Conservation (phyloP, 2,329 filamentous ascomycete genomes). For the Aspergillus arachidicola region DNA sequence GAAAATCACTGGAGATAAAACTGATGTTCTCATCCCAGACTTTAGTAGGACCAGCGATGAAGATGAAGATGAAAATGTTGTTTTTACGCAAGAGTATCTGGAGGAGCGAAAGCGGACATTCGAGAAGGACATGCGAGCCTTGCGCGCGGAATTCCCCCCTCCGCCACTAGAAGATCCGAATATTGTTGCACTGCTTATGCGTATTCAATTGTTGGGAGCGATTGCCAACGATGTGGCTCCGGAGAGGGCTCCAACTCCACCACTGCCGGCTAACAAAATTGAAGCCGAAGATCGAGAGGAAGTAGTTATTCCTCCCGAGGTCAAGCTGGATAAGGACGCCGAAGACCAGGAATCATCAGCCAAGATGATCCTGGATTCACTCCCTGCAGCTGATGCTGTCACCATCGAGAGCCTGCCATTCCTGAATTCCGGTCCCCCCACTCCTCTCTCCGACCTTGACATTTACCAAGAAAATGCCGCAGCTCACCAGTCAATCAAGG, state of each 20-base stretch:
- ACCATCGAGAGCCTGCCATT: constrained; percentile 51
- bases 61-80: constrained; percentile 47
- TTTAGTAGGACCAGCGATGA: constrained; percentile 44
- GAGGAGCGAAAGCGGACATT: constrained; percentile 48
- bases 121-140: constrained; percentile 46
- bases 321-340: constrained; percentile 18
- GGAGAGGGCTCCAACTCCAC: constrained; percentile 19
- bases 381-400: constrained; percentile 29
- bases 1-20: constrained; percentile 10
- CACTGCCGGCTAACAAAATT: constrained; percentile 3
- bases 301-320: constrained; percentile 8
- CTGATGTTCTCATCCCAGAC: constrained; percentile 32
- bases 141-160: constrained; percentile 47
- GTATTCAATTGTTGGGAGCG: constrained; percentile 48
- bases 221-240: constrained; percentile 39
- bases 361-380: constrained; percentile 19
- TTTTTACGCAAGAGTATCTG: constrained; percentile 52
- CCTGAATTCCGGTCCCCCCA: constrained; percentile 44
- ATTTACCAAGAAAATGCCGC: constrained; percentile 45
- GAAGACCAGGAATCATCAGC: constrained; percentile 17
- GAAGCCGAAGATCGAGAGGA: constrained; percentile 11
- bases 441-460: constrained; percentile 49
- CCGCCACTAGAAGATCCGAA: constrained; percentile 45
- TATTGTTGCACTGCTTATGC: constrained; percentile 45
- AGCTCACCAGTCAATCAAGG: constrained; percentile 42